A percentile compares a stretch with the other conserved stretches of the same genome.
phyloP scores from a whole-genome alignment of 164 flowering plant species.

The Aristolochia contorta region DNA sequence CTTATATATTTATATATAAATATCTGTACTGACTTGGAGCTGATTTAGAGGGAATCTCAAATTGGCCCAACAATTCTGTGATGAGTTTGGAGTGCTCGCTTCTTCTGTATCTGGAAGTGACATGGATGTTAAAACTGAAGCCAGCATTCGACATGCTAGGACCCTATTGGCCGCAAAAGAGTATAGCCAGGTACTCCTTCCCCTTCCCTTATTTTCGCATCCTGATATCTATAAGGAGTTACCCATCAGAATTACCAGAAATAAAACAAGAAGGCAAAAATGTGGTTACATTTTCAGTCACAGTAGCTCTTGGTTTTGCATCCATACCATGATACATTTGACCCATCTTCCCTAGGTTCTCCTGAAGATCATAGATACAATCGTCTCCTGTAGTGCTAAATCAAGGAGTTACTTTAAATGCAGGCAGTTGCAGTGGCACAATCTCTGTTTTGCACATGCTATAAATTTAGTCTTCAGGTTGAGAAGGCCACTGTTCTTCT shows the following conservation, averaged over 20 bases:
- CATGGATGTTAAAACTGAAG: slow-evolving; percentile 80
- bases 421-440: slow-evolving; percentile 82
- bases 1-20: not conserved
- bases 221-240: not conserved
- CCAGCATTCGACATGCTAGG: slow-evolving; percentile 82
- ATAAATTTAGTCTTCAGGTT: slow-evolving; percentile 81
- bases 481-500: slow-evolving; percentile 80
- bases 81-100: slow-evolving; percentile 83
- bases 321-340: too few relatives aligned
- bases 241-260: not conserved
- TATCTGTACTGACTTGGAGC: not conserved
- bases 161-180: slow-evolving; percentile 91
- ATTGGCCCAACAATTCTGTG: slow-evolving; percentile 71
- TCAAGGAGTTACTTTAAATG: slow-evolving; percentile 8
- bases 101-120: slow-evolving; percentile 86
- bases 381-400: not conserved
- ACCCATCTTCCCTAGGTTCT: too few relatives aligned
- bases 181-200: slow-evolving; percentile 56
- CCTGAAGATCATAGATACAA: too few relatives aligned
- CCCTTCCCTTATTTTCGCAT: not conserved
- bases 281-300: too few relatives aligned
- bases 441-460: slow-evolving; percentile 73
- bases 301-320: too few relatives aligned
- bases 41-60: slow-evolving; percentile 66
- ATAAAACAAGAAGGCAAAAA: too few relatives aligned